Conservation (phyloP, 2,329 filamentous ascomycete species). For the Pyrenophora teres region DNA sequence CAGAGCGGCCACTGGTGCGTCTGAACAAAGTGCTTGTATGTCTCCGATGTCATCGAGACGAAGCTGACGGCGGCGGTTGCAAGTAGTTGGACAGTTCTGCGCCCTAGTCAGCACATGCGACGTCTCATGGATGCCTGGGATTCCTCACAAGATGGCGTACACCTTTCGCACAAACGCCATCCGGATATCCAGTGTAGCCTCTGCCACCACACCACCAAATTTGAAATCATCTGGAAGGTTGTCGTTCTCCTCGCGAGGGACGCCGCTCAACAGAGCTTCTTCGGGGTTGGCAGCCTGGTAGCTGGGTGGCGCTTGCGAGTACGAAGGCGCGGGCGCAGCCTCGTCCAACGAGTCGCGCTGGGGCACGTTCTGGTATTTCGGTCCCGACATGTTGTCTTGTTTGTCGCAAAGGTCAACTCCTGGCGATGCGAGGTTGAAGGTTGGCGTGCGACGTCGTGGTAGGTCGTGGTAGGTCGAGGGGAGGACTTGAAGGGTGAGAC, state of each 20-base stretch:
- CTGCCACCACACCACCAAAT: constrained; percentile 90
- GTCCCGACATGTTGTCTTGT: constrained; percentile 65
- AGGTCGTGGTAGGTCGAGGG: background rate
- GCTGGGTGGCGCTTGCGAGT: constrained; percentile 79
- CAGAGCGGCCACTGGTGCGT: constrained; percentile 82
- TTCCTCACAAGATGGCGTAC: constrained; percentile 81
- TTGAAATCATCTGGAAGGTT: constrained; percentile 98
- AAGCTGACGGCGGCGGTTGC: constrained; percentile 80
- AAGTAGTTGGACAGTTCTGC: constrained; percentile 82
- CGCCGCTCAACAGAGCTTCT: constrained; percentile 65
- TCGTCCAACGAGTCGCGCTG: constrained; percentile 86
- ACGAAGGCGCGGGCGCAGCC: constrained; percentile 47
- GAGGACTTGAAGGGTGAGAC: constrained; percentile 1
- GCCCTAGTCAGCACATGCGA: constrained; percentile 17
- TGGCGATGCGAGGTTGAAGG: background rate
- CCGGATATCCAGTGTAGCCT: constrained; percentile 92
- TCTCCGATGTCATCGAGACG: constrained; percentile 79
- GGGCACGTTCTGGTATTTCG: constrained; percentile 82
- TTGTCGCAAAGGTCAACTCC: background rate
- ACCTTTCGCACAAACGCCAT: constrained; percentile 98
- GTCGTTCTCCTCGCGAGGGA: constrained; percentile 78
- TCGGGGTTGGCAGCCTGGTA: constrained; percentile 69
- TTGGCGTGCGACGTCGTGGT: background rate
- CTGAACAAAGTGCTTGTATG: constrained; percentile 88
- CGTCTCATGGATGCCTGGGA: background rate